phyloP scores from a whole-genome alignment of 2,329 filamentous ascomycete species.

The Kalaharituber pfeilii region DNA sequence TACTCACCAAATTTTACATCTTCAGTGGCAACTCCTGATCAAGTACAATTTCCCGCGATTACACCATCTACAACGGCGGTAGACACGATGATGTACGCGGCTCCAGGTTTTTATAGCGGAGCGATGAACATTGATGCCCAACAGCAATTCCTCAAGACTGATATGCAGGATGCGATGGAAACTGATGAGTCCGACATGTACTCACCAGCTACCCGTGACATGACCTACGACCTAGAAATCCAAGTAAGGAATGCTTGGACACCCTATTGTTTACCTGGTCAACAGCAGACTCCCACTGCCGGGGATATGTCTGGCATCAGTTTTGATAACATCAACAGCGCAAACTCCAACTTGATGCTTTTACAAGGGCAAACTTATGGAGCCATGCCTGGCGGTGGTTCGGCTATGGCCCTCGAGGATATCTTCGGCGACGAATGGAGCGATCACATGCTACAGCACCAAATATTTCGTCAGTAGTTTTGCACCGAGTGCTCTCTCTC shows the following conservation, averaged over 20 bases:
- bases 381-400: not conserved
- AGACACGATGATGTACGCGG: not conserved
- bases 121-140: not conserved
- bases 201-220: not conserved
- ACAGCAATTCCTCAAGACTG: not conserved
- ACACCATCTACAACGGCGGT: not conserved
- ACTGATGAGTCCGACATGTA: not conserved
- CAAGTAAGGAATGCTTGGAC: not conserved
- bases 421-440: not conserved
- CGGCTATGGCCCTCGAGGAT: not conserved
- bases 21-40: not conserved
- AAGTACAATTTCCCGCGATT: not conserved
- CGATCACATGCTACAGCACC: not conserved
- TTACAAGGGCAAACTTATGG: not conserved
- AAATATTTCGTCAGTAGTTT: not conserved
- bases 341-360: not conserved
- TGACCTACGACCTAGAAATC: not conserved
- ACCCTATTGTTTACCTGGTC: not conserved
- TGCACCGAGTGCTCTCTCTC: too few species aligned
- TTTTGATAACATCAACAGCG: not conserved
- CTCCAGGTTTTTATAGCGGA: not conserved
- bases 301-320: not conserved
- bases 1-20: not conserved
- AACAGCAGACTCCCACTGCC: not conserved
- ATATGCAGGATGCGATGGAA: not conserved